phyloP scores from a whole-genome alignment of 225 moss, liverwort and hornwort species.

The Thuidium tamariscinum region DNA sequence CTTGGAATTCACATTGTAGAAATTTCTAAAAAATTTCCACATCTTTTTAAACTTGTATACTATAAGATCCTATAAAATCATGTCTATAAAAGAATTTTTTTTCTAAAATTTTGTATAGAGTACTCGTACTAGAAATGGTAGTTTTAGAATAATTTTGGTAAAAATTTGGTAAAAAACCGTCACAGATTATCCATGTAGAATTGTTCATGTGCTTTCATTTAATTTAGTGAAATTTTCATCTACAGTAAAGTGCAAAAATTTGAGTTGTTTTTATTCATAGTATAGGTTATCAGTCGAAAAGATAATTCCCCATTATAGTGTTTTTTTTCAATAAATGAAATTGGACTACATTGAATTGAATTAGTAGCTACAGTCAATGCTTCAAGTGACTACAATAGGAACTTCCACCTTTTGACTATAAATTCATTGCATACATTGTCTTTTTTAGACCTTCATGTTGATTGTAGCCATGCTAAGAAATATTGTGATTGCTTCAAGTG shows the following conservation, averaged over 20 bases:
- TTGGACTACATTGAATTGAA: background rate
- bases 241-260: background rate
- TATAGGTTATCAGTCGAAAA: background rate
- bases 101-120: no score
- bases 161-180: no score
- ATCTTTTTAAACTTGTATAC: no score
- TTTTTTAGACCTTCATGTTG: background rate
- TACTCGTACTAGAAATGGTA: no score
- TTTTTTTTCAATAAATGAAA: background rate
- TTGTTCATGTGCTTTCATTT: background rate
- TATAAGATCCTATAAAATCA: no score
- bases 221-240: background rate
- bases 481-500: background rate
- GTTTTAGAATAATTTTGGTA: no score
- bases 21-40: no score
- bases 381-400: background rate
- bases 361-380: background rate
- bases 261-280: background rate
- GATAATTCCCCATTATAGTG: accelerated
- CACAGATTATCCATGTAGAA: accelerated
- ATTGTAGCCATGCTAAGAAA: background rate
- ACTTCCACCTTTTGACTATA: background rate
- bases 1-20: no score
- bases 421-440: background rate
- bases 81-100: no score